phyloP scores from a whole-genome alignment of 2,329 filamentous ascomycete genomes.

The Diplocarpon mali region DNA sequence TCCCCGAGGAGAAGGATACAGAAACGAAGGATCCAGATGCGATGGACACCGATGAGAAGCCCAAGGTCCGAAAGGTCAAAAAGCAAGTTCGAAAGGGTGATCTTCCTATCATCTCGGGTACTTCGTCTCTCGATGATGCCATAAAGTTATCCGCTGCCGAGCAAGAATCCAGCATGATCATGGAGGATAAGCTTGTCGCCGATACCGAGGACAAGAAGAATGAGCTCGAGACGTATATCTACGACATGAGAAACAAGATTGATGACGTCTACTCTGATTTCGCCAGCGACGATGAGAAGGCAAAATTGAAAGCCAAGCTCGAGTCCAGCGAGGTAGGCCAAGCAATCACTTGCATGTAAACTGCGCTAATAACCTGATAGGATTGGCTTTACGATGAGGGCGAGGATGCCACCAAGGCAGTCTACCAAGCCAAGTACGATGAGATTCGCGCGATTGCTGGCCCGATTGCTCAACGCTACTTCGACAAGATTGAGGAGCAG shows the following conservation, averaged over 20 bases:
- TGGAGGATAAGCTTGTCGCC: conserved; percentile 96
- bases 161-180: conserved; percentile 82
- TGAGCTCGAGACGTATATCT: conserved; percentile 95
- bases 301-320: conserved; percentile 73
- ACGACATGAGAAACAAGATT: conserved; percentile 91
- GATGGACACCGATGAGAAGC: conserved; percentile 74
- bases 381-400: conserved; percentile 98
- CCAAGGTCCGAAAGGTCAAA: conserved; percentile 92
- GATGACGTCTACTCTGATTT: conserved; percentile 86
- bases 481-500: conserved; percentile 86
- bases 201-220: conserved; percentile 99
- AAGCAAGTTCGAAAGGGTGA: conserved; percentile 98
- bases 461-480: conserved; percentile 86
- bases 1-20: conserved; percentile 56
- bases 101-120: conserved; percentile 74
- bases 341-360: not conserved
- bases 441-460: conserved; percentile 87
- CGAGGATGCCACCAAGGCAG: conserved; percentile 84
- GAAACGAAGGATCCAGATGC: conserved; percentile 54
- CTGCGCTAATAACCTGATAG: conserved; percentile 35
- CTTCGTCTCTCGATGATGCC: conserved; percentile 62
- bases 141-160: conserved; percentile 61
- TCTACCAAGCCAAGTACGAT: conserved; percentile 91
- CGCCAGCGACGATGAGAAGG: conserved; percentile 84
- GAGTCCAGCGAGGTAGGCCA: conserved; percentile 73